Base-by-base conservation (phyloP, 2,329 filamentous ascomycete genomes). In the Raffaelea arxii region DNA sequence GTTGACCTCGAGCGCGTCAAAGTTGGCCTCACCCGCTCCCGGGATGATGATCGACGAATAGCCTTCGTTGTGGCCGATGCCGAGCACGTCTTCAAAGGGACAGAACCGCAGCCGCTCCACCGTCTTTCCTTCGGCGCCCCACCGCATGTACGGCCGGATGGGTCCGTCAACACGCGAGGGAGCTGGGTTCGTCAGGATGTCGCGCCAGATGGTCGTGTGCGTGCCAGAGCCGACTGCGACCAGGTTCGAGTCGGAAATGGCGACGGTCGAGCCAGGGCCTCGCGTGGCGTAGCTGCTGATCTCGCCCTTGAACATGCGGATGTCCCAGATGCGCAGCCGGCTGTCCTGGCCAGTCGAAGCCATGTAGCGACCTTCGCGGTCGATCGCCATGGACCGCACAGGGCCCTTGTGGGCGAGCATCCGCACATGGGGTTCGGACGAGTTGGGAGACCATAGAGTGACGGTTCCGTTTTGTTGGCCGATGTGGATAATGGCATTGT, bases 381-480 rank as follows among this genome's bases (percentile, higher is more conserved):
- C 91, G 37, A 97, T 74, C 2, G 87, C 86, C 42, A 96, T 63
- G 11, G 86, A 82, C 46, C 90, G 80, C 4, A 98, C 89, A 0
- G 92, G 92, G 5, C 92, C 92, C 48, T 80, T 78, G 65, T 98
- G 91, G 14, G 88, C 86, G 32, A 96, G 75, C 32, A 97, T 77
- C 65, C 96, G 97, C 43, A 96, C 91, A 7, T 96, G 74, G 0
- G 92, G 85, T 0, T 87, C 85, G 46, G 82, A 77, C 23, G 82
- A 84, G 65, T 95, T 98, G 3, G 92, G 92, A 2, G 91, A 96
- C 92, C 92, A 98, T 39, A 98, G 70, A 2, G 88, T 92, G 30
- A 98, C 89, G 3, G 87, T 86, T 48, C 92, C 92, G 59, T 97
- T 97, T 60, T 95, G 89, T 60, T 97, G 91, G 10, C 92, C 92